phyloP scores from a whole-genome alignment of 129 eudicot genomes.

The Mikania micrantha region DNA sequence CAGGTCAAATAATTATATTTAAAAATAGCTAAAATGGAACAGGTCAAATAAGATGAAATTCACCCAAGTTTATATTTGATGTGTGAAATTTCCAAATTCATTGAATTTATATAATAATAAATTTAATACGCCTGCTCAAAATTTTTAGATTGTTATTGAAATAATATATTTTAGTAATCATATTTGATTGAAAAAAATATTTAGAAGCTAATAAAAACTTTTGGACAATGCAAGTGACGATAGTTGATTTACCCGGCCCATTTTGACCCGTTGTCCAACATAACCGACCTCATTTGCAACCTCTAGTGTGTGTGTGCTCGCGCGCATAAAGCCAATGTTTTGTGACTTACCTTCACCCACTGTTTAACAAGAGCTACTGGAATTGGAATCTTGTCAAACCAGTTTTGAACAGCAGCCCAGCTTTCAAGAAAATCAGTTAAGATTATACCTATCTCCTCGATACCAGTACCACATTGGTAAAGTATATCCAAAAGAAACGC shows the following conservation, averaged over 20 bases:
- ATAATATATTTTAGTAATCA: neutral
- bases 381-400: constrained; percentile 45
- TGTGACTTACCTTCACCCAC: constrained; percentile 85
- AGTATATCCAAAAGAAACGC: constrained; percentile 69
- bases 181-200: neutral
- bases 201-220: neutral
- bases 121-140: neutral
- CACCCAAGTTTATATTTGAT: neutral
- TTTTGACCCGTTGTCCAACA: neutral
- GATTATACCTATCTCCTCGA: constrained; percentile 31
- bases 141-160: neutral
- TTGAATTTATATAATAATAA: neutral
- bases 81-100: neutral
- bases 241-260: neutral
- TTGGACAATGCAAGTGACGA: neutral
- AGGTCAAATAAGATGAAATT: neutral
- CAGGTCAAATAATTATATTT: neutral
- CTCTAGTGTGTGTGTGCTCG: neutral
- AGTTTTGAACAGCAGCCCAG: constrained; percentile 64
- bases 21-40: neutral
- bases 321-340: neutral
- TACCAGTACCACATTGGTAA: constrained; percentile 41
- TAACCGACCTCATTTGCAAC: neutral
- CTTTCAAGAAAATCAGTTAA: constrained; percentile 45
- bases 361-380: constrained; percentile 61